These are phyloP conservation scores for Guadua angustifolia DNA, from an alignment of 176 grass and related monocot species.

Conservation along the genomic window DNA sequence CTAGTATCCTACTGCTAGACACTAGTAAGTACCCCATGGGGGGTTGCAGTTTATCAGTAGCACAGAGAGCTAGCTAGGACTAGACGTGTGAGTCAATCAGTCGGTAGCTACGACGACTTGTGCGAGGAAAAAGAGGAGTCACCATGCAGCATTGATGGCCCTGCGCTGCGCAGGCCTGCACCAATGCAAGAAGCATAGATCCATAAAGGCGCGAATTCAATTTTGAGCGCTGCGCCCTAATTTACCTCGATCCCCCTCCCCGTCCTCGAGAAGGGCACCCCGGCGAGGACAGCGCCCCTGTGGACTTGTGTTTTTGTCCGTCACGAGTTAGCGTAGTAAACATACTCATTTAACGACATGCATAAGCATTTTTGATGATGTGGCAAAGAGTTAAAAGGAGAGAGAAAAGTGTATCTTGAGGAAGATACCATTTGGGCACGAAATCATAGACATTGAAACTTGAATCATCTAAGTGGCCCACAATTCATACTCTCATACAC, in stretches of 20 bases:
- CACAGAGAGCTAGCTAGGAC: neutral
- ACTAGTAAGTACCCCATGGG: neutral
- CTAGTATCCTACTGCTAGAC: neutral
- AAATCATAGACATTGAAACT: too few relatives aligned
- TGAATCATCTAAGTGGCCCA: too few relatives aligned
- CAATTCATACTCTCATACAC: too few relatives aligned
- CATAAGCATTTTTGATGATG: too few relatives aligned
- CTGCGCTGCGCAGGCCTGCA: neutral
- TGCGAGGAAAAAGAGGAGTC: conserved; percentile 43
- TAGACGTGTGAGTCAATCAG: neutral
- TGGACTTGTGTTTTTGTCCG: neutral
- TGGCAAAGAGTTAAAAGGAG: too few relatives aligned
- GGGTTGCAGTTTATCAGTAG: conserved; percentile 1
- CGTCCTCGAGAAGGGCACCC: conserved; percentile 37
- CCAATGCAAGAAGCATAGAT: conserved; percentile 42
- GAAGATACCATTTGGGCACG: too few relatives aligned
- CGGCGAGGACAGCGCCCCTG: neutral
- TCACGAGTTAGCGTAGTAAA: neutral
- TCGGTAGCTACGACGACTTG: neutral
- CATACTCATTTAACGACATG: too few relatives aligned
- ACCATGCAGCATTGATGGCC: conserved; percentile 38
- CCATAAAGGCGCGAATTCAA: conserved; percentile 50
- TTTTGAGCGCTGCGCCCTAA: conserved; percentile 45
- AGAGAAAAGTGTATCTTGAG: too few relatives aligned
- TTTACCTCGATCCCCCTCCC: conserved; percentile 32